These are phyloP conservation scores for Calonectria naviculata DNA, from an alignment of 2,329 filamentous ascomycete genomes.

Conservation along the genomic window DNA sequence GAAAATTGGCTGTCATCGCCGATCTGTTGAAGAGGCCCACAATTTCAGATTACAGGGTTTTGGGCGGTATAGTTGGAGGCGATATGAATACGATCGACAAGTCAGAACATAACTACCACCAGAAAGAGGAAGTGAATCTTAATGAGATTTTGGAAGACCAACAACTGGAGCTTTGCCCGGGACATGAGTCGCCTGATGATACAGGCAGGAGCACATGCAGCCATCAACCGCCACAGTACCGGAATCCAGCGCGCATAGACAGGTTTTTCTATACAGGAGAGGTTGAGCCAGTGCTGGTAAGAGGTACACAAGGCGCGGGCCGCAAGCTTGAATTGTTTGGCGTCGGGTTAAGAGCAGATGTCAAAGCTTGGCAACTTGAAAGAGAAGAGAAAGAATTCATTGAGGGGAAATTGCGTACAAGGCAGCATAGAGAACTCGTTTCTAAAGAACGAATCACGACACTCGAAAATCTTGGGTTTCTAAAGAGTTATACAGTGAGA, in stretches of 20 bases:
- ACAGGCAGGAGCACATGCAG: neutral
- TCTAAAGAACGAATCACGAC: neutral
- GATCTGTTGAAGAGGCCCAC: neutral
- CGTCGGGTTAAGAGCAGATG: neutral
- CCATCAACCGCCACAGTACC: neutral
- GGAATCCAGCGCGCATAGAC: conserved; percentile 1
- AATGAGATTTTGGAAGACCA: conserved; percentile 6
- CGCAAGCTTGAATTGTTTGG: neutral
- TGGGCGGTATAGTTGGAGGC: conserved; percentile 13
- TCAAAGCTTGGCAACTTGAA: conserved; percentile 12
- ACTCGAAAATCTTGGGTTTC: conserved; percentile 1
- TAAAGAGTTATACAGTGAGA: neutral
- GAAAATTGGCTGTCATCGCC: conserved; percentile 10
- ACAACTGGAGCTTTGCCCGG: neutral
- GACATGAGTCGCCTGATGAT: neutral
- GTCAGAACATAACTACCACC: conserved; percentile 4
- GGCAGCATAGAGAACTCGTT: neutral
- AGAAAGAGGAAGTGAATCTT: neutral
- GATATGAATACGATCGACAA: conserved; percentile 20
- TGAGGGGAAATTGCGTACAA: neutral
- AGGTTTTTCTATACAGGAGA: conserved; percentile 15
- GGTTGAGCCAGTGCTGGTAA: neutral
- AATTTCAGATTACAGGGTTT: neutral
- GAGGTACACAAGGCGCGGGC: neutral
- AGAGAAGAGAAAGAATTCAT: neutral